Base-by-base conservation (phyloP, 2,329 filamentous ascomycete genomes). In the Emmonsiellopsis sp. region DNA sequence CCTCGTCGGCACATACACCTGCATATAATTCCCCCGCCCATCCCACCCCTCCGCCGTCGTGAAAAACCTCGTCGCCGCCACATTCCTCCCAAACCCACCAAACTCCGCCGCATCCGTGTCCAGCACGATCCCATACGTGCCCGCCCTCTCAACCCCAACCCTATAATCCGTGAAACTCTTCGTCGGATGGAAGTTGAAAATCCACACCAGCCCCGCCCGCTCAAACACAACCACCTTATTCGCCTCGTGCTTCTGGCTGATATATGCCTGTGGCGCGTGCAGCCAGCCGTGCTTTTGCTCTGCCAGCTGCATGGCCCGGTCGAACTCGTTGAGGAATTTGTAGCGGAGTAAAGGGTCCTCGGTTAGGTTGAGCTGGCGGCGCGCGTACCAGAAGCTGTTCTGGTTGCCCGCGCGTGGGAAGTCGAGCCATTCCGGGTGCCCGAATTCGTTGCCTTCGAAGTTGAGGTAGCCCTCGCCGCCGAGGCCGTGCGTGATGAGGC, bases 361-460 rank as follows among this genome's bases (percentile, higher is more conserved):
- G 0, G 89, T 85, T 13, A 98, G 81, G 71, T 98, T 97, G 61
- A 96, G 84, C 69, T 96, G 92, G 55, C 93, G 86, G 20, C 93
- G 83, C 2, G 91, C 91, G 67, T 95, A 95, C 84, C 89, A 92
- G 78, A 91, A 96, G 45, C 87, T 93, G 73, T 95, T 95, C 65
- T 84, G 75, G 73, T 96, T 96, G 55, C 93, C 93, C 64, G 85
- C 89, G 50, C 93, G 87, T 3, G 93, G 93, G 72, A 98, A 98
- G 70, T 98, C 93, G 40, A 98, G 86, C 93, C 93, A 98, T 72
- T 98, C 93, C 0, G 93, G 93, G 67, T 98, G 93, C 0, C 93
- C 93, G 65, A 98, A 98, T 71, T 98, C 93, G 71, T 98, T 98
- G 57, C 93, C 93, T 73, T 96, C 91, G 63, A 98, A 98, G 75